phyloP scores from a whole-genome alignment of 2,329 filamentous ascomycete species.

The Sclerotiophoma versabilis region DNA sequence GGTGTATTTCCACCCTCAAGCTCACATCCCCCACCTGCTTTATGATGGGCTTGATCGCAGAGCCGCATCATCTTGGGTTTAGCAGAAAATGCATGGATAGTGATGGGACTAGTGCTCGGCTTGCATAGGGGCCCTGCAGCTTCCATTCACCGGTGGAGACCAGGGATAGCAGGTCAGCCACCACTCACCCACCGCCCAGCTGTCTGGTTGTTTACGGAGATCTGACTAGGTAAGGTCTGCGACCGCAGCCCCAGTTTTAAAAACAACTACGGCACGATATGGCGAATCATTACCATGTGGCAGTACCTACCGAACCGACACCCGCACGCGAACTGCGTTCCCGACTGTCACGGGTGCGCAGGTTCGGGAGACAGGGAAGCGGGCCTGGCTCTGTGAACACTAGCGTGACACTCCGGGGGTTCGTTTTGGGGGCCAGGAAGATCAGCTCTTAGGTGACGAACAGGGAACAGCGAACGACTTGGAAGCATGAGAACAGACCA shows the following conservation, averaged over 20 bases:
- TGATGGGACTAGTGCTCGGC: constrained; percentile 4
- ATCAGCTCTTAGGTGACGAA: constrained; percentile 1
- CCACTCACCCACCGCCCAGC: constrained; percentile 23
- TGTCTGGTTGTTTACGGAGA: constrained; percentile 31
- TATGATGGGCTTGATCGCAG: constrained; percentile 42
- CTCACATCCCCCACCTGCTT: constrained; percentile 35
- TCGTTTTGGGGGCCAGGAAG: constrained; percentile 30
- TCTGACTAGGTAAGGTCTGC: constrained; percentile 33
- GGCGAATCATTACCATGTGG: constrained; percentile 36
- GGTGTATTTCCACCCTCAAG: constrained; percentile 28
- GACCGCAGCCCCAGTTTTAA: constrained; percentile 31
- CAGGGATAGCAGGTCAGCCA: constrained; percentile 38
- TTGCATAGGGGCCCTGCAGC: constrained; percentile 14
- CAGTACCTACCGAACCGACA: constrained; percentile 22
- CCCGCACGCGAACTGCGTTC: constrained; percentile 20
- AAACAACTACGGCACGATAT: constrained; percentile 33
- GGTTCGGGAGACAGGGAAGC: constrained; percentile 20
- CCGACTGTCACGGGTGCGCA: constrained; percentile 24
- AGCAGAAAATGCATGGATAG: constrained; percentile 21
- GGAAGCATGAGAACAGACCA: constrained; percentile 15
- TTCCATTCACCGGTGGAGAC: constrained; percentile 42
- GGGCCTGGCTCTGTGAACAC: constrained; percentile 20
- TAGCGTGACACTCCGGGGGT: constrained; percentile 24
- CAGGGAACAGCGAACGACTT: constrained; percentile 22
- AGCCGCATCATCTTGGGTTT: constrained; percentile 39